Evolutionary conservation across 257 asterid species (phyloP).

Genomic region (Cordia subcordata): DNA sequence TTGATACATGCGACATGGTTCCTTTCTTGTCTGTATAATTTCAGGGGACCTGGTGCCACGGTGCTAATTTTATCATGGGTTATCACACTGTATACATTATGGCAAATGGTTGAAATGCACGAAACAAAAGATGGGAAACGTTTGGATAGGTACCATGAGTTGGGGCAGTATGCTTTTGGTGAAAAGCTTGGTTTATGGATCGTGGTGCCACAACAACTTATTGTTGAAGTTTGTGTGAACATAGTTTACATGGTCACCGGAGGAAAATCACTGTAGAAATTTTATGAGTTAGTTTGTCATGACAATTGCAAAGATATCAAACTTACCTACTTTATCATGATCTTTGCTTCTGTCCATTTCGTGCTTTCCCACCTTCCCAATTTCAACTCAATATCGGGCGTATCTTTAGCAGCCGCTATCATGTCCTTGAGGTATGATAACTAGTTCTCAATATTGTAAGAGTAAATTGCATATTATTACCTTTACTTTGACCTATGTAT

Average conservation of each 20-base stretch:
- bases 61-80: no score
- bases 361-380: constrained; percentile 37
- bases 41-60: constrained; percentile 44
- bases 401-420: constrained; percentile 37
- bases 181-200: constrained; percentile 46
- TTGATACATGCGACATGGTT: no score
- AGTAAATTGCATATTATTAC: no score
- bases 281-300: constrained; percentile 32
- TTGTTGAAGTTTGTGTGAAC: constrained; percentile 34
- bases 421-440: constrained; percentile 31
- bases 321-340: constrained; percentile 29
- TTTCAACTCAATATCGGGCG: constrained; percentile 32
- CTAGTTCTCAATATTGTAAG: not conserved
- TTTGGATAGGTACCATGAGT: constrained; percentile 49
- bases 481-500: no score
- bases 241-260: constrained; percentile 57
- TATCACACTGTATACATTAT: constrained; percentile 41
- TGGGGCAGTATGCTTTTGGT: constrained; percentile 53
- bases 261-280: constrained; percentile 33
- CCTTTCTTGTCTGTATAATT: not conserved
- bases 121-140: constrained; percentile 46
- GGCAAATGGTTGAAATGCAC: constrained; percentile 63
- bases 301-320: constrained; percentile 14
- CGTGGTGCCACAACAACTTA: constrained; percentile 45
- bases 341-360: constrained; percentile 40